These are phyloP conservation scores for Hamamelis virginiana DNA, from an alignment of 164 flowering plant genomes.

Conservation along the genomic window DNA sequence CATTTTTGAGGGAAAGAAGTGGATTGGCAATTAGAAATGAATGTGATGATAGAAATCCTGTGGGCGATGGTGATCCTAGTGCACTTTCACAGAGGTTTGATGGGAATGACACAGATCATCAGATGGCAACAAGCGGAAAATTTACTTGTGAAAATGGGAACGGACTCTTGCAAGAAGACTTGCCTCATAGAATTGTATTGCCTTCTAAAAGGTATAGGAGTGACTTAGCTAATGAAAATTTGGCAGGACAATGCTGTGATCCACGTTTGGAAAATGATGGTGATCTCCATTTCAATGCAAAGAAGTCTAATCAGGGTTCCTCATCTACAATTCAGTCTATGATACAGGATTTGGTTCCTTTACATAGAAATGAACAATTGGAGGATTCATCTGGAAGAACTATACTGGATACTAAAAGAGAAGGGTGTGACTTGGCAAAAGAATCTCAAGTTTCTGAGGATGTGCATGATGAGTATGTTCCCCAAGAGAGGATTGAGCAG, in stretches of 20 bases:
- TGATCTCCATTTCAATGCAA: conserved; percentile 21
- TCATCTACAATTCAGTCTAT: conserved; percentile 1
- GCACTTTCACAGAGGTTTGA: conserved; percentile 4
- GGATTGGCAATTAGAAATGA: conserved; percentile 26
- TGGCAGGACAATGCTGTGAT: not conserved
- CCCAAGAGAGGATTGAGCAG: conserved; percentile 7
- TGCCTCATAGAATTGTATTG: conserved; percentile 5
- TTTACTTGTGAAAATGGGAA: conserved; percentile 14
- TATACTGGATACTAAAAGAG: conserved; percentile 1
- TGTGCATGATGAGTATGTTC: conserved; percentile 5
- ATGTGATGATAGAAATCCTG: conserved; percentile 2
- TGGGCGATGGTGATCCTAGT: conserved; percentile 13
- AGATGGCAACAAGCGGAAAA: conserved; percentile 8
- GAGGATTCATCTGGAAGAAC: conserved; percentile 18
- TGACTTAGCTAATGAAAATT: conserved; percentile 7
- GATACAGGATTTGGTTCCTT: conserved; percentile 14
- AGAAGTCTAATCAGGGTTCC: conserved; percentile 26
- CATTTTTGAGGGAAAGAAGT: conserved; percentile 34
- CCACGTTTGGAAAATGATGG: not conserved
- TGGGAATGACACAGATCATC: conserved; percentile 4
- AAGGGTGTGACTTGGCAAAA: conserved; percentile 8
- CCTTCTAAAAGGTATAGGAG: conserved; percentile 29
- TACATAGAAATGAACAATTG: conserved; percentile 3
- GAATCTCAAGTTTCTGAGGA: conserved; percentile 13
- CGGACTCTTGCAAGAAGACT: conserved; percentile 4